phyloP scores from a whole-genome alignment of 495 filamentous ascomycete genomes.

The Symbiotaphrina buchneri region DNA sequence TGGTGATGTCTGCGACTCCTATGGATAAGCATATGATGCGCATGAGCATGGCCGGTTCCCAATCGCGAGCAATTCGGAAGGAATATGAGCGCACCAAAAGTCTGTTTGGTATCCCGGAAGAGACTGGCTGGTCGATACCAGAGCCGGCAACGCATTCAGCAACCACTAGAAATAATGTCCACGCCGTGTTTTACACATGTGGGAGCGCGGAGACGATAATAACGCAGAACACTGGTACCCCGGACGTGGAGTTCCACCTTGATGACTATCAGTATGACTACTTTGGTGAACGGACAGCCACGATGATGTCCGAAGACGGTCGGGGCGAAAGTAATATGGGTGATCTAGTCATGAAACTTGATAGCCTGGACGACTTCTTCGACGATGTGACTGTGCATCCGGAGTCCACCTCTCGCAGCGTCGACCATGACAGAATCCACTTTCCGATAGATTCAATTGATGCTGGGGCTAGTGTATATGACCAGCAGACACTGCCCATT shows the following conservation, averaged over 20 bases:
- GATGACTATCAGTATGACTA: slow-evolving; percentile 68
- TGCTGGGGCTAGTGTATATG: slow-evolving; percentile 68
- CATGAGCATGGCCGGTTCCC: slow-evolving; percentile 84
- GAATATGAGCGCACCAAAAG: slow-evolving; percentile 88
- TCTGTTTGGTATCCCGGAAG: slow-evolving; percentile 89
- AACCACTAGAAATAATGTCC: slow-evolving; percentile 75
- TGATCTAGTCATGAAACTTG: slow-evolving; percentile 73
- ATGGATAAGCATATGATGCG: slow-evolving; percentile 85
- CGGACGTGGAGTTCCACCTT: slow-evolving; percentile 75
- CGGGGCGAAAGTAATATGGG: slow-evolving; percentile 55
- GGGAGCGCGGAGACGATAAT: slow-evolving; percentile 30
- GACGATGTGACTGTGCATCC: slow-evolving; percentile 34
- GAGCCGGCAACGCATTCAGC: slow-evolving; percentile 75
- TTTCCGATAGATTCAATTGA: slow-evolving; percentile 38
- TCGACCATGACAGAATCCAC: slow-evolving; percentile 34
- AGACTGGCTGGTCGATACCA: slow-evolving; percentile 89
- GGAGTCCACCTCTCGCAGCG: slow-evolving; percentile 27
- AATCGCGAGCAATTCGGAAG: slow-evolving; percentile 65
- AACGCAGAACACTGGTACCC: slow-evolving; percentile 38
- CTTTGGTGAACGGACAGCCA: slow-evolving; percentile 61
- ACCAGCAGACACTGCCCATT: slow-evolving; percentile 83
- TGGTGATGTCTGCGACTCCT: slow-evolving; percentile 78
- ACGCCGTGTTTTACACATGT: slow-evolving; percentile 88
- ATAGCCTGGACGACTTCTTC: slow-evolving; percentile 91
- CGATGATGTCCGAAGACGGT: slow-evolving; percentile 78